Conservation (phyloP, 768 basidiomycete species). For the Suillus alpinus region DNA sequence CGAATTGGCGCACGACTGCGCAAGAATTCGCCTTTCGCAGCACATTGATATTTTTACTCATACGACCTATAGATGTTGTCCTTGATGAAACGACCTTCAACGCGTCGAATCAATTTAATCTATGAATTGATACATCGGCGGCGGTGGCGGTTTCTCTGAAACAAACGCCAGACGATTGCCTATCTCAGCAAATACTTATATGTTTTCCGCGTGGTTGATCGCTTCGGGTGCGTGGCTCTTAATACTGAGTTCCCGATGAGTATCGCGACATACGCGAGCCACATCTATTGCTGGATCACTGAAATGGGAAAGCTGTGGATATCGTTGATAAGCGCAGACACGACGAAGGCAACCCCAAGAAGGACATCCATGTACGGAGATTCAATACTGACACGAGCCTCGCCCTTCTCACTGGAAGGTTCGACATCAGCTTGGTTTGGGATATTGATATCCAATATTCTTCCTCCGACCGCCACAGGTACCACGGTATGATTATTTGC, state of each 20-base stretch:
- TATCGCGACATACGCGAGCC: background rate
- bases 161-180: background rate
- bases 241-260: background rate
- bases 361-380: background rate
- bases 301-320: background rate
- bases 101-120: background rate
- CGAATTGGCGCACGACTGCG: slow-evolving; percentile 44
- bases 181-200: too few species aligned
- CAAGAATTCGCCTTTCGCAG: slow-evolving; percentile 42
- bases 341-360: background rate
- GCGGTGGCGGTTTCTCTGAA: background rate
- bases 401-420: background rate
- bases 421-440: background rate
- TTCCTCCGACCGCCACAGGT: background rate
- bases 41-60: slow-evolving; percentile 11
- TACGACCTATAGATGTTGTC: background rate
- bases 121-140: background rate
- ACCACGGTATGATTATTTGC: background rate
- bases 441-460: background rate
- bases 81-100: background rate
- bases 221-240: background rate
- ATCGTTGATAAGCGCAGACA: background rate
- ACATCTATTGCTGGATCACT: background rate
- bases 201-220: background rate
- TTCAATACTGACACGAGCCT: background rate